Conservation (phyloP, 2,329 filamentous ascomycete genomes). For the Monilinia laxa region DNA sequence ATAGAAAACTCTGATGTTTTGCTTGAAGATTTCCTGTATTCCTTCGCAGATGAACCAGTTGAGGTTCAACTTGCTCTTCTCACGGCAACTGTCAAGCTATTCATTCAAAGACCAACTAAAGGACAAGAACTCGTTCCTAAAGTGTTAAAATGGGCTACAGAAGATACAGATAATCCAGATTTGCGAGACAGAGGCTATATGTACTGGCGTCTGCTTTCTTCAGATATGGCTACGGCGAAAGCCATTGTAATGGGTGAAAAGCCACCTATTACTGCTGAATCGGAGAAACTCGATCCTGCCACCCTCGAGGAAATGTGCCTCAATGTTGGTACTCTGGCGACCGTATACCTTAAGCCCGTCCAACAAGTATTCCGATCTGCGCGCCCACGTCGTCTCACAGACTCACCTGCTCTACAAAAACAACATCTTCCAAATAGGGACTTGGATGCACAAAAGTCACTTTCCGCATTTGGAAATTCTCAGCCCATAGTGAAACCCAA, state of each 20-base stretch:
- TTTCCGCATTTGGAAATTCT: constrained; percentile 55
- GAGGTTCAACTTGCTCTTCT: constrained; percentile 94
- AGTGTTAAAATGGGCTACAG: constrained; percentile 96
- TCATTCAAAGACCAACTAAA: constrained; percentile 94
- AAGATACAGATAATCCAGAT: constrained; percentile 98
- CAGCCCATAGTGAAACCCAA: constrained; percentile 38
- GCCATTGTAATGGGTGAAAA: constrained; percentile 96
- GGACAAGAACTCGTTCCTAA: constrained; percentile 90
- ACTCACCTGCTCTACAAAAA: constrained; percentile 83
- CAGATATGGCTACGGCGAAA: constrained; percentile 83
- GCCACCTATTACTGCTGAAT: constrained; percentile 92
- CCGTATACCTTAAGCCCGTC: constrained; percentile 96
- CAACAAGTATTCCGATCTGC: constrained; percentile 94
- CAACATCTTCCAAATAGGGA: constrained; percentile 58
- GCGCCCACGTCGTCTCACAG: constrained; percentile 72
- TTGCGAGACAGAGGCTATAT: constrained; percentile 95
- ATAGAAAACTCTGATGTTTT: constrained; percentile 96
- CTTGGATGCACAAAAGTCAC: constrained; percentile 57
- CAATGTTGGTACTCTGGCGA: constrained; percentile 92
- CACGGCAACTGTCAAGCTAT: constrained; percentile 95
- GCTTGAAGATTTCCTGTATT: constrained; percentile 91
- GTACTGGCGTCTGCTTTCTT: constrained; percentile 97
- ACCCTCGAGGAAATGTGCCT: constrained; percentile 97
- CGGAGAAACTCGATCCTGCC: constrained; percentile 84
- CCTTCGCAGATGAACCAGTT: constrained; percentile 89